Base-by-base conservation (phyloP, 768 basidiomycete species). In the Boletus sp. region DNA sequence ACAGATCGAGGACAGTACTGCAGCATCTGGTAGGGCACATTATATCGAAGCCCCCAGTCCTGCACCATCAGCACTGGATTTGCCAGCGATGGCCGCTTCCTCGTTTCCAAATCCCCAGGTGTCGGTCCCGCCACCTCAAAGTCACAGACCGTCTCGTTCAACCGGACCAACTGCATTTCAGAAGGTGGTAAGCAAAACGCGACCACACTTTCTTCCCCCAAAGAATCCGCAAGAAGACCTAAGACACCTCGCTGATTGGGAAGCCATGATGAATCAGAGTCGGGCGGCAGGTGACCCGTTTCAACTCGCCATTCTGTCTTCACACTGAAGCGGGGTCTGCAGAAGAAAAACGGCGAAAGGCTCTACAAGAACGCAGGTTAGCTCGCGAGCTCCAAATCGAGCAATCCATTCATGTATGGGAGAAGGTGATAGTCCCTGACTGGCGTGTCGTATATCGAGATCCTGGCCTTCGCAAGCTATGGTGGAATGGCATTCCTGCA, bases 401-500 rank as follows among this genome's bases (percentile, higher is more conserved):
- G 60, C 83, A 86, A 35, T 85, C 85, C 6, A 71, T 91, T 47
- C 74, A 79, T 38, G 67, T 80, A 8, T 95, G 93, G 93, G 87
- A 93, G 67, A 81, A 78, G 52, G 79, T 83, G 14, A 87, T 96
- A 53, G 63, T 88, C 19, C 90, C 92, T 0, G 88, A 95, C 67
- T 95, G 91, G 90, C 83, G 79, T 46, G 78, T 81, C 23, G 88
- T 92, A 7, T 67, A 84, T 66, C 83, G 79, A 60, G 83, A 89
- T 56, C 76, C 85, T 0, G 70, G 70, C 10, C 72, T 93, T 49
- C 81, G 87, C 32, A 82, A 78, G 64, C 64, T 94, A 9, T 96
- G 93, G 93, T 93, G 92, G 92, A 77, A 77, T 30, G 93, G 93
- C 4, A 89, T 94, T 60, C 93, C 93, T 3, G 80, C 87, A 0